Conservation (phyloP, 352 stramenopile species). For the Thalassiosira pacifica region DNA sequence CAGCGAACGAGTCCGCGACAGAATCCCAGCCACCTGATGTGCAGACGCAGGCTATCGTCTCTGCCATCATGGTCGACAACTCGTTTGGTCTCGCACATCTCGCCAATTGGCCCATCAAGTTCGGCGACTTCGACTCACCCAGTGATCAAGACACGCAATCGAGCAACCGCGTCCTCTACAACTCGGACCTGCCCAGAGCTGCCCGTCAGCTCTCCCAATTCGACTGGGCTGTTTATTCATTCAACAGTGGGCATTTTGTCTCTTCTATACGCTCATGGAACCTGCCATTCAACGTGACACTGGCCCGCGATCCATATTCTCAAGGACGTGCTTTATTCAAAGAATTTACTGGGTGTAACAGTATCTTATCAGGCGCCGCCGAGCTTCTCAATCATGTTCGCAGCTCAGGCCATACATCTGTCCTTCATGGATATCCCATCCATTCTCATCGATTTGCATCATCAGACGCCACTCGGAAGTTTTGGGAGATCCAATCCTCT, state of each 20-base stretch:
- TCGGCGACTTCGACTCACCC: not conserved
- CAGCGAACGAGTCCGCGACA: too few species aligned
- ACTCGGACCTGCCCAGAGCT: not conserved
- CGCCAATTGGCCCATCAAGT: not conserved
- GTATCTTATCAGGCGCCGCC: not conserved
- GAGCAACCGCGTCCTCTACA: not conserved
- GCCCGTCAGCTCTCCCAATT: not conserved
- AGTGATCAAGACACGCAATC: not conserved
- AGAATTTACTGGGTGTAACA: constrained; percentile 1
- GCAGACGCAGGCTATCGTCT: not conserved
- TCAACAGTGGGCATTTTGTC: constrained; percentile 23
- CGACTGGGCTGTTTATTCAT: constrained; percentile 24
- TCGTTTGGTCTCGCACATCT: not conserved
- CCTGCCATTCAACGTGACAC: not conserved
- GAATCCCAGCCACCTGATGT: too few species aligned
- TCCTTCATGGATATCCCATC: constrained; percentile 11
- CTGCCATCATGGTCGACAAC: not conserved
- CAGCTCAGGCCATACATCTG: not conserved
- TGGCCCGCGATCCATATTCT: not conserved
- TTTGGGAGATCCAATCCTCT: constrained; percentile 19
- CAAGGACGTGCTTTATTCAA: constrained; percentile 7
- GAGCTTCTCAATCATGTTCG: constrained; percentile 6
- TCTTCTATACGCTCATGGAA: not conserved
- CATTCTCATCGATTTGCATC: constrained; percentile 27
- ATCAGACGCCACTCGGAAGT: too few species aligned